Base-by-base conservation (phyloP, 2,329 filamentous ascomycete genomes). In the Fusarium floridanum region DNA sequence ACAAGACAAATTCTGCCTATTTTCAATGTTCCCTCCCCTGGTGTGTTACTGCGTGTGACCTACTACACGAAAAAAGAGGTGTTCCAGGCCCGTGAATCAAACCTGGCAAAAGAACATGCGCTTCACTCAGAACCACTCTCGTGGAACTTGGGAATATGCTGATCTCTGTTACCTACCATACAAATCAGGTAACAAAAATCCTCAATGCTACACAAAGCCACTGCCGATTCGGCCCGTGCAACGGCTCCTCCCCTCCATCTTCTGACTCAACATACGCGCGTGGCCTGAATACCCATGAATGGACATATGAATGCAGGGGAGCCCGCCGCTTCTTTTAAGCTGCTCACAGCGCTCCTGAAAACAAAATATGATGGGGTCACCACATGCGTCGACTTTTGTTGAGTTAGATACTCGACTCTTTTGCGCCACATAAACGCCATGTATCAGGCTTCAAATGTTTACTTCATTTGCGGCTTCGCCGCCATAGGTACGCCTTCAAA, bases 381-480 rank as follows among this genome's bases (percentile, higher is more conserved):
- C 45, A 53, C 45, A 53, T 53, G 45, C 45, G 34, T 41, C 24
- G 37, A 17, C 45, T 55, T 55, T 32, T 45, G 24, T 29, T 64
- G 39, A 32, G 39, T 20, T 22, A 39, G 5, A 27, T 39, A 45
- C 39, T 39, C 11, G 14, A 60, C 37, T 9, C 9, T 14, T 27
- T 39, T 39, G 22, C 29, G 36, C 50, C 20, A 56, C 39, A 22
- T 36, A 41, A 48, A 45, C 61, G 59, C 50, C 53, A 85, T 86
- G 85, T 85, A 84, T 78, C 81, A 83, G 76, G 82, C 82, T 27
- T 85, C 76, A 69, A 91, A 89, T 78, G 85, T 91, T 59, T 91
- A 91, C 80, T 85, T 86, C 71, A 91, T 91, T 72, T 92, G 90
- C 81, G 84, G 83, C 69, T 91, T 92, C 78, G 90, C 90, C 79